Conservation (phyloP, 2,329 filamentous ascomycete genomes). For the Phialocephala subalpina region DNA sequence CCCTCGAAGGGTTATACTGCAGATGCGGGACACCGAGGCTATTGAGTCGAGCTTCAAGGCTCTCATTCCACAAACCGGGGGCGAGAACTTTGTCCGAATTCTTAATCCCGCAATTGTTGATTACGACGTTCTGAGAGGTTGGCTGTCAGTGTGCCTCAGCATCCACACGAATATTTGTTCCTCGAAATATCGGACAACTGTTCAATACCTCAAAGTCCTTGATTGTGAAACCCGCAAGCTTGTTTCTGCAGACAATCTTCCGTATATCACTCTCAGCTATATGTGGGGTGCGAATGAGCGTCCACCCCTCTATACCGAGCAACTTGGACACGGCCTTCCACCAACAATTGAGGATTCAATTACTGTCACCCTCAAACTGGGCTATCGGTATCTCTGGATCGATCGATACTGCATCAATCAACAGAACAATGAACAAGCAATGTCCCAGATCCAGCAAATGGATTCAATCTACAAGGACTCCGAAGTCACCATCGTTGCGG, state of each 20-base stretch:
- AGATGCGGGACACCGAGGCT: not conserved
- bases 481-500: conserved; percentile 14
- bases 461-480: conserved; percentile 13
- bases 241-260: not conserved
- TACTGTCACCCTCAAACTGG: conserved; percentile 10
- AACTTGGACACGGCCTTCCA: not conserved
- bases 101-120: not conserved
- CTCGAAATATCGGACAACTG: not conserved
- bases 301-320: not conserved
- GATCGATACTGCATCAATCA: conserved; percentile 21
- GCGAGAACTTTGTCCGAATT: not conserved
- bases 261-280: conserved; percentile 16
- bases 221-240: not conserved
- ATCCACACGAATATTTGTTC: not conserved
- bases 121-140: not conserved
- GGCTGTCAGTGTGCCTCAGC: not conserved
- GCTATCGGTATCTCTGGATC: conserved; percentile 18
- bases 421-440: conserved; percentile 2
- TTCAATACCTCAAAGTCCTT: not conserved
- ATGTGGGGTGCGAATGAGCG: conserved; percentile 10
- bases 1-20: not conserved
- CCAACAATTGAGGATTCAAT: conserved; percentile 16
- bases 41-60: not conserved
- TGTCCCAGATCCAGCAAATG: conserved; percentile 15
- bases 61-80: not conserved